Evolutionary conservation across 495 filamentous ascomycete genomes (phyloP).

Genomic region (Penicillium taxi): DNA sequence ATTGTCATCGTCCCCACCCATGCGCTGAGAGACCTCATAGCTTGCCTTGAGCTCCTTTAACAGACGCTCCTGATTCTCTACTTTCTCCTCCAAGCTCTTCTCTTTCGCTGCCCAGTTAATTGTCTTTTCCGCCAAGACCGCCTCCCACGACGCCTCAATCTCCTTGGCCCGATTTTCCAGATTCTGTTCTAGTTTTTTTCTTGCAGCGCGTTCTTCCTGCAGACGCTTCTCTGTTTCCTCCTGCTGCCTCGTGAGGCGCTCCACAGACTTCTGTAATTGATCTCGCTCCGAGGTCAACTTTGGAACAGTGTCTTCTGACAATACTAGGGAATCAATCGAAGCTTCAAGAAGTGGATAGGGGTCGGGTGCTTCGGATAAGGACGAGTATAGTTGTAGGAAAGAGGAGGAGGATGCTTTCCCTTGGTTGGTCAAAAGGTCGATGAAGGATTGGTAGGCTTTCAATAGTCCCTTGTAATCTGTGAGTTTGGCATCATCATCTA

Average conservation of each 20-base stretch:
- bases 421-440: conserved; percentile 90
- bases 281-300: conserved; percentile 81
- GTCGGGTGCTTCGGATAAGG: conserved; percentile 90
- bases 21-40: conserved; percentile 89
- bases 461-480: conserved; percentile 80
- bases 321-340: conserved; percentile 83
- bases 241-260: conserved; percentile 79
- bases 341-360: conserved; percentile 95
- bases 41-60: conserved; percentile 93
- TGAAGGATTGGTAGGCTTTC: conserved; percentile 96
- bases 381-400: conserved; percentile 86
- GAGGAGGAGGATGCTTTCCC: conserved; percentile 86
- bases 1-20: conserved; percentile 63
- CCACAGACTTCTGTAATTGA: conserved; percentile 71
- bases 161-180: conserved; percentile 74
- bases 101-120: conserved; percentile 97
- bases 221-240: conserved; percentile 74
- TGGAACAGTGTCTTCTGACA: conserved; percentile 84
- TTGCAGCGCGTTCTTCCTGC: conserved; percentile 61
- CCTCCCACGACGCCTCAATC: conserved; percentile 81
- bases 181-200: conserved; percentile 66
- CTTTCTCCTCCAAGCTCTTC: conserved; percentile 80
- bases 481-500: conserved; percentile 85
- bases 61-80: conserved; percentile 87
- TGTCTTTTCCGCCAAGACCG: conserved; percentile 87